A percentile compares a stretch with the other conserved stretches of the same genome.
Evolutionary conservation across 306 rosid species (phyloP).

Genomic region (Lathyrus sativus): DNA sequence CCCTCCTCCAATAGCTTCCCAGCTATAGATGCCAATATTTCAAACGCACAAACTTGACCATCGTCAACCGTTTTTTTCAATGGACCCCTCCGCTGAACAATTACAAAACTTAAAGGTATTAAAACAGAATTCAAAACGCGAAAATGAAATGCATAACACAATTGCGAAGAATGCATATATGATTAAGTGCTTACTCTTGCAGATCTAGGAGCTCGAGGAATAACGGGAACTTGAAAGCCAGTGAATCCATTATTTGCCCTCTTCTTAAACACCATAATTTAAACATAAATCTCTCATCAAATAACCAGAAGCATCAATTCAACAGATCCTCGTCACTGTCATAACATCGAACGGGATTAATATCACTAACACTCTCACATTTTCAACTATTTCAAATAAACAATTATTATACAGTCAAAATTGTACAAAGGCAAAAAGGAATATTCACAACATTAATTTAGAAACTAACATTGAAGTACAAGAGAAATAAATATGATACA

Average conservation of each 20-base stretch:
- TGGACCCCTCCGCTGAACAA: constrained; percentile 64
- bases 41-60: constrained; percentile 74
- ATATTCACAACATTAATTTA: constrained; percentile 17
- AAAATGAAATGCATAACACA: constrained; percentile 27
- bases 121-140: constrained; percentile 29
- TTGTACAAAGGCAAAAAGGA: constrained; percentile 16
- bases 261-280: constrained; percentile 84
- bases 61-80: constrained; percentile 50
- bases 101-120: constrained; percentile 36
- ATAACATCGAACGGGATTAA: constrained; percentile 34
- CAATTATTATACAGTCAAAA: constrained; percentile 2
- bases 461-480: not conserved
- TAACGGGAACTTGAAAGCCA: constrained; percentile 66
- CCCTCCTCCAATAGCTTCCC: constrained; percentile 86
- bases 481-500: constrained; percentile 20
- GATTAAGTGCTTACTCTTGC: constrained; percentile 62
- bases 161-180: constrained; percentile 1
- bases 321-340: constrained; percentile 57
- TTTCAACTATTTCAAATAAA: constrained; percentile 6
- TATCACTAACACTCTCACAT: constrained; percentile 13
- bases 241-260: constrained; percentile 62
- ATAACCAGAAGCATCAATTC: constrained; percentile 46
- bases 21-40: constrained; percentile 88
- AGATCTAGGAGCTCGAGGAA: constrained; percentile 92
- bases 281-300: constrained; percentile 63